Evolutionary conservation across 352 stramenopile genomes (phyloP), one percentile per base, ranked within the genome.

Genomic region (Phytopythium helicoides): DNA sequence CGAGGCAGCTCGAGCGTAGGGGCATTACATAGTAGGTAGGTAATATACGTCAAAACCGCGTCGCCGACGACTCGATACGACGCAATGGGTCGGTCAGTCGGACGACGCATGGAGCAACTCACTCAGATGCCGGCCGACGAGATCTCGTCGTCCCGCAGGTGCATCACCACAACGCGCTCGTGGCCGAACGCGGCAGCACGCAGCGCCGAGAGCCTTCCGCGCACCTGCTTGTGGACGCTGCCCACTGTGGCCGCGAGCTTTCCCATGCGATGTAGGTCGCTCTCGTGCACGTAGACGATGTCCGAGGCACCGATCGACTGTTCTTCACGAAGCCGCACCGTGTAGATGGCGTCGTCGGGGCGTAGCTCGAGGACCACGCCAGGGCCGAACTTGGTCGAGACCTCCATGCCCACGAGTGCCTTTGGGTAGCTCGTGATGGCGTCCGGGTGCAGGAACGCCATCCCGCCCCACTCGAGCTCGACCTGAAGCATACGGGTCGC

Each of bases 361-460:
- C 81, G 75, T 38, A 92, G 55, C n/a, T 66, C 75, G 33, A 78
- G 69, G n/a, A 90, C 77, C 16, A 83, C 39, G 18, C 81, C 81
- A 6, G 66, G 48, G 23, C 81, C 81, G 53, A 92, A 92, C 59
- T 92, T 89, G 40, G 81, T 87, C 38, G 71, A 67, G 42, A 92
- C 81, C 12, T 92, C 76, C 48, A 85, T 88, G 23, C 81, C 81
- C 11, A 76, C 73, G 11, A 92, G 65, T 25, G 73, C 81, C 58
- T 92, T 92, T 21, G 72, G 66, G 59, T 90, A 86, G 56, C 73
- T 73, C 37, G 79, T 66, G 54, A 92, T 81, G 60, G 76, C 75
- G 53, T 83, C 73, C 3, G 67, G 71, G 40, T 64, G 73, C 28
- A 92, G 60, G 47, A 56, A 90, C 14, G 80, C 77, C 21, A 60